These are phyloP conservation scores for Exophiala sp. DNA, from an alignment of 2,329 filamentous ascomycete species.

Conservation along the genomic window DNA sequence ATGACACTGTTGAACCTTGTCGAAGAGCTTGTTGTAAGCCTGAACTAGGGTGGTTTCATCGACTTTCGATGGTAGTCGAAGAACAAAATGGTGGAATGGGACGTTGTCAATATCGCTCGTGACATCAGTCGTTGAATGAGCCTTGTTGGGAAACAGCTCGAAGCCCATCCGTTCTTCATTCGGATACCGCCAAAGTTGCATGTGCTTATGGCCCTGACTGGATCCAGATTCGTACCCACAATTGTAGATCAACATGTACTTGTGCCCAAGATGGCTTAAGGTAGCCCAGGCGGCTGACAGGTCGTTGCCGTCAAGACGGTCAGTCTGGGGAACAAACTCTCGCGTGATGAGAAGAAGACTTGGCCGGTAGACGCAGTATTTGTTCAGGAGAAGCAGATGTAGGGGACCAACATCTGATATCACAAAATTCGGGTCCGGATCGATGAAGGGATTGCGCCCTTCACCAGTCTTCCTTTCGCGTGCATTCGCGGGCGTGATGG, in stretches of 20 bases:
- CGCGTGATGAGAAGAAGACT: slow-evolving; percentile 39
- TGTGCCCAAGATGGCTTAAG: slow-evolving; percentile 29
- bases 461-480: slow-evolving; percentile 25
- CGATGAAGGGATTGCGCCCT: slow-evolving; percentile 27
- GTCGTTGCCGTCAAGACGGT: slow-evolving; percentile 38
- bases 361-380: slow-evolving; percentile 33
- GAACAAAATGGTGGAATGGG: slow-evolving; percentile 31
- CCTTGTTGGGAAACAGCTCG: slow-evolving; percentile 26
- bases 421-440: slow-evolving; percentile 28
- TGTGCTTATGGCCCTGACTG: slow-evolving; percentile 46
- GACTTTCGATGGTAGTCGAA: slow-evolving; percentile 25
- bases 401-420: slow-evolving; percentile 23
- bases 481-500: slow-evolving; percentile 28
- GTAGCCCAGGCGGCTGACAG: slow-evolving; percentile 38
- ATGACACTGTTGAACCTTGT: slow-evolving; percentile 22
- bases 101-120: slow-evolving; percentile 23
- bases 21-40: slow-evolving; percentile 26
- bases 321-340: slow-evolving; percentile 37
- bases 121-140: slow-evolving; percentile 23
- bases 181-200: slow-evolving; percentile 41
- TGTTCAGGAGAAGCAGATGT: slow-evolving; percentile 30
- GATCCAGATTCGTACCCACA: slow-evolving; percentile 44
- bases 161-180: slow-evolving; percentile 20
- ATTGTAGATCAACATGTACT: slow-evolving; percentile 44
- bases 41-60: slow-evolving; percentile 13